A percentile compares a stretch with the other conserved stretches of the same genome.
These are phyloP conservation scores for Sonneratia alba DNA, from an alignment of 345 rosid species.

Conservation along the genomic window DNA sequence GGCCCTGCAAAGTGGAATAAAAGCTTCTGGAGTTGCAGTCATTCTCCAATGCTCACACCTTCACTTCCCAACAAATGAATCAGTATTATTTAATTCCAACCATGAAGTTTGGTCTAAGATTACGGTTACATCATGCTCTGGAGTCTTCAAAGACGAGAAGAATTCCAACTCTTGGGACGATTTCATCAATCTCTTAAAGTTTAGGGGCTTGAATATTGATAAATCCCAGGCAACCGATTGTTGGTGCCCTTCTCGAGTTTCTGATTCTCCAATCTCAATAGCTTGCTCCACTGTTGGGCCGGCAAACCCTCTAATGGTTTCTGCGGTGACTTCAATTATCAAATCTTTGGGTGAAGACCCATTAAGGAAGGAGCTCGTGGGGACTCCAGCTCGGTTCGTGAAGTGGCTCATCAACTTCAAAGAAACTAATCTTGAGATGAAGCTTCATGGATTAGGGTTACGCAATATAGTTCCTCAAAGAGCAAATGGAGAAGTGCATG, in stretches of 20 bases:
- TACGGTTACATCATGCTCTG: conserved; percentile 56
- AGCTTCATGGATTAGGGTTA: conserved; percentile 36
- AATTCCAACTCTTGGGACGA: conserved; percentile 58
- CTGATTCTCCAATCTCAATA: conserved; percentile 28
- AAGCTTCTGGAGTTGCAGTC: conserved; percentile 83
- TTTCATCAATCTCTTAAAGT: conserved; percentile 49
- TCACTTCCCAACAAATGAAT: conserved; percentile 52
- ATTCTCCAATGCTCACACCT: conserved; percentile 76
- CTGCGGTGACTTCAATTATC: conserved; percentile 62
- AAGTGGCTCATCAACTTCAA: conserved; percentile 85
- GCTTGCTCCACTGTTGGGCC: conserved; percentile 23
- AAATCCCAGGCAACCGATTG: conserved; percentile 18
- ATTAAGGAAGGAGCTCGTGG: conserved; percentile 66
- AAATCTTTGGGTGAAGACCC: conserved; percentile 87
- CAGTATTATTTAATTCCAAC: conserved; percentile 33
- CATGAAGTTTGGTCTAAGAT: conserved; percentile 48
- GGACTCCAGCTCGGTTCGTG: conserved; percentile 63
- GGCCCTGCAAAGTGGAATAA: conserved; percentile 66
- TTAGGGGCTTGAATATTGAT: conserved; percentile 40
- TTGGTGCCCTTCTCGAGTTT: conserved; percentile 64
- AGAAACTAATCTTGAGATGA: conserved; percentile 48
- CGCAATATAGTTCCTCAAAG: conserved; percentile 19
- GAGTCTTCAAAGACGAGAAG: conserved; percentile 51
- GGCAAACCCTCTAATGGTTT: conserved; percentile 44
- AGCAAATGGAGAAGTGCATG: conserved; percentile 26